Conservation (phyloP, 306 rosid genomes). For the Cucurbita ficifolia region DNA sequence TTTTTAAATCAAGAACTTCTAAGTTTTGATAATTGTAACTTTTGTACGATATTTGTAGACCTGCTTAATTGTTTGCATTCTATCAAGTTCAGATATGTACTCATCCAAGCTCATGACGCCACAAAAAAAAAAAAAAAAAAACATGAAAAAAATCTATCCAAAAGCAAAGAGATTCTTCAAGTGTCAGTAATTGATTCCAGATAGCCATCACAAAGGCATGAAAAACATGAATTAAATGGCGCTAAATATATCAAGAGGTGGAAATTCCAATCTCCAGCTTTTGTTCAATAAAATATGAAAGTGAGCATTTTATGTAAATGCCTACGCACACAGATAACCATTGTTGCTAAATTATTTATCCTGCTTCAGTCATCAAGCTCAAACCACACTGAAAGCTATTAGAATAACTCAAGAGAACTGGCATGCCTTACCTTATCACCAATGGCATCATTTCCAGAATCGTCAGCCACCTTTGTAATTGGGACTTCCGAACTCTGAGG, state of each 20-base stretch:
- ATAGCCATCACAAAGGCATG: no score
- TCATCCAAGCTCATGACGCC: neutral
- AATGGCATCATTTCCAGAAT: slow-evolving; percentile 20
- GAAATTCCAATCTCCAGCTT: no score
- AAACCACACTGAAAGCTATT: neutral
- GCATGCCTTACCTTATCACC: slow-evolving; percentile 38
- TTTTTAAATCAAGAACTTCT: neutral
- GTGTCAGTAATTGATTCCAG: no score
- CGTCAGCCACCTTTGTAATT: slow-evolving; percentile 34
- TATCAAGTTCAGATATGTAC: neutral
- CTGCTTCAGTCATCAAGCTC: neutral
- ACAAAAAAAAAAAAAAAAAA: no score
- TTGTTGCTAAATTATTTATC: neutral
- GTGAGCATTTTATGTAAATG: neutral
- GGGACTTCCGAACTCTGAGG: slow-evolving; percentile 33
- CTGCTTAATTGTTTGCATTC: no score
- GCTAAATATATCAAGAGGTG: no score
- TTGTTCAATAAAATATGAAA: neutral
- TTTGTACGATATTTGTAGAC: neutral
- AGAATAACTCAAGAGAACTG: neutral
- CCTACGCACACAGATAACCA: neutral
- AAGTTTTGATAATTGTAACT: neutral
- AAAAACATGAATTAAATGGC: no score
- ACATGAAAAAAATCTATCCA: no score
- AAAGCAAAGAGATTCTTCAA: no score